These are phyloP conservation scores for Acorus gramineus DNA, from an alignment of 106 monocot genomes.

Conservation along the genomic window DNA sequence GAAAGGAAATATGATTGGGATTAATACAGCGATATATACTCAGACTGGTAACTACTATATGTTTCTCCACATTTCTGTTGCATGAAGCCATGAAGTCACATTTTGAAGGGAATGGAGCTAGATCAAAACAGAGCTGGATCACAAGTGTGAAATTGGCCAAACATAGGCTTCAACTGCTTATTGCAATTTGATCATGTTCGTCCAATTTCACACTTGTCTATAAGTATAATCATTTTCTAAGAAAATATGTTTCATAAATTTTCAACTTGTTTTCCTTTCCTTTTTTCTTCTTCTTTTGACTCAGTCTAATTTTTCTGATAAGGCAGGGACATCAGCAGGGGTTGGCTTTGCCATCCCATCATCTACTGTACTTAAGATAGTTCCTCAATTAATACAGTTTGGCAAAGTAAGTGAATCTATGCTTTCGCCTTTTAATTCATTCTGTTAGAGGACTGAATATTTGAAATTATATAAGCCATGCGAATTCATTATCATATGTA, in stretches of 20 bases:
- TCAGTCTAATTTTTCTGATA: neutral
- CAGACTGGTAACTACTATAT: slow-evolving; percentile 50
- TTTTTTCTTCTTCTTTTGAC: too few relatives aligned
- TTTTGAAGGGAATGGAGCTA: neutral
- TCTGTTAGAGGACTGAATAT: too few relatives aligned
- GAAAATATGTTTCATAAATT: too few relatives aligned
- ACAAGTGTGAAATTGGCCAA: too few relatives aligned
- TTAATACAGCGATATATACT: slow-evolving; percentile 96
- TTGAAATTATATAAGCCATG: too few relatives aligned
- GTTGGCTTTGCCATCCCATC: slow-evolving; percentile 98
- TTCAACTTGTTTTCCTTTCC: too few relatives aligned
- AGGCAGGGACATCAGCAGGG: slow-evolving; percentile 84
- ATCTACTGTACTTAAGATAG: slow-evolving; percentile 73
- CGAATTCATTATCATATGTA: too few relatives aligned
- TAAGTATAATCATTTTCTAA: too few relatives aligned
- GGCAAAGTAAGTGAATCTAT: slow-evolving; percentile 49
- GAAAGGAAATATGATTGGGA: slow-evolving; percentile 85
- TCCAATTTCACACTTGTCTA: too few relatives aligned
- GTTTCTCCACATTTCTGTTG: neutral
- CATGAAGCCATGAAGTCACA: neutral
- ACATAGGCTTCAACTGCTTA: too few relatives aligned
- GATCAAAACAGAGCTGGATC: too few relatives aligned
- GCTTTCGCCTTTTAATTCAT: neutral
- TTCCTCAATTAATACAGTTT: slow-evolving; percentile 89
- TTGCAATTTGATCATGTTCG: too few relatives aligned